phyloP scores from a whole-genome alignment of 495 filamentous ascomycete species.

The Aspergillus biplanus region DNA sequence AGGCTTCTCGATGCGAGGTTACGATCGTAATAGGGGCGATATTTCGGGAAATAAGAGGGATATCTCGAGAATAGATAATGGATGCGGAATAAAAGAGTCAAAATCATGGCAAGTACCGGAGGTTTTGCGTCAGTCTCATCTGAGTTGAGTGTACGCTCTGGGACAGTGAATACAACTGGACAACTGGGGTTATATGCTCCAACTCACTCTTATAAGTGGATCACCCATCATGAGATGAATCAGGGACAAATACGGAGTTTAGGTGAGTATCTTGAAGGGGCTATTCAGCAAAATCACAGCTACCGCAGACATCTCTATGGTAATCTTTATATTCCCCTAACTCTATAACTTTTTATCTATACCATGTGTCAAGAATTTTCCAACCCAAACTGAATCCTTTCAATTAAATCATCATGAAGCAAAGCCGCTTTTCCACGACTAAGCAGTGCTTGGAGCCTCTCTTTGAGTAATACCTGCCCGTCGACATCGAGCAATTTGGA shows the following conservation, averaged over 20 bases:
- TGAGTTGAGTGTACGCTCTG: background rate
- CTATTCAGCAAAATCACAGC: background rate
- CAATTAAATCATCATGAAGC: conserved; percentile 43
- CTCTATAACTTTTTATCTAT: conserved; percentile 23
- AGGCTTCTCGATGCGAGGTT: too few species aligned
- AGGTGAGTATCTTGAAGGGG: too few species aligned
- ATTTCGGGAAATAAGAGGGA: too few species aligned
- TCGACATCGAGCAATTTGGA: conserved; percentile 30
- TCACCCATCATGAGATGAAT: too few species aligned
- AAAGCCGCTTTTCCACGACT: conserved; percentile 28
- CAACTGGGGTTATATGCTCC: too few species aligned
- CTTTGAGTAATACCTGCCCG: conserved; percentile 24
- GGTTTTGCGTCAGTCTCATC: background rate
- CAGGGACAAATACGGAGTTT: too few species aligned
- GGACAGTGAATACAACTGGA: background rate
- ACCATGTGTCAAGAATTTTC: conserved; percentile 16
- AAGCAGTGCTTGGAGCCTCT: conserved; percentile 29
- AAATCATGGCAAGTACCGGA: background rate
- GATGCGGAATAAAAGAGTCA: background rate
- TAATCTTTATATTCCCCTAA: conserved; percentile 1
- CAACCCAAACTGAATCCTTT: conserved; percentile 34
- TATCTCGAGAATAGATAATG: too few species aligned
- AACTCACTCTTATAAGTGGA: too few species aligned
- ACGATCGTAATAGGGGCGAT: too few species aligned
- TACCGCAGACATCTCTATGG: background rate